Base-by-base conservation (phyloP, 1,284 basidiomycete genomes). In the Sporisorium graminicola region DNA sequence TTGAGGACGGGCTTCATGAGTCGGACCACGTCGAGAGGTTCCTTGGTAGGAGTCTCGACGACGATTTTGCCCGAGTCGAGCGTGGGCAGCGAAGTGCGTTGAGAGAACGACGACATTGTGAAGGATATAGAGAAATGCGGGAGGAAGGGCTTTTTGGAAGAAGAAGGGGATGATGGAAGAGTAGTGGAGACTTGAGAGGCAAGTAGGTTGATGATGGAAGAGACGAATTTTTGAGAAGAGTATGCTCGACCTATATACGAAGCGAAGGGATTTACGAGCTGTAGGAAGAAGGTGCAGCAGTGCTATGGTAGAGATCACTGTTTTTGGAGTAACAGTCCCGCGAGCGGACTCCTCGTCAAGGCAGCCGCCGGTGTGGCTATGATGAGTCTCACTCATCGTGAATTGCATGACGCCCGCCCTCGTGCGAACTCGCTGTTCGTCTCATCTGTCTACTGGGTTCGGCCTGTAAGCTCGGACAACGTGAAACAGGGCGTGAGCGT, bases 61-160 rank as follows among this genome's bases (percentile, higher is more conserved):
- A 59, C 24, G 18, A 69, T 35, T 20, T 56, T 37, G 46, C 47
- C 60, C 27, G 60, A 49, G 26, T 18, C 7, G 5, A 69, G 56
- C 33, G 44, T 51, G 24, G 66, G 66, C 8, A 69, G 60, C 0
- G 60, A 63, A 24, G 55, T 58, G 51, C 40, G 56, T 9, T 56
- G 26, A 26, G 60, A 27, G 42, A 59, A 59, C 9, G 60, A 43
- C 2, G 58, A 59, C 66, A 69, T 59, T 55, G 50, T 59, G 44
- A 18, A 20, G 6, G 12, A 12, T 33, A 51, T 37, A 40, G 51
- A 44, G 47, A 43, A 33, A n/a, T n/a, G 27, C 5, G 33, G 20
- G n/a, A 43, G 47, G n/a, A 22, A 18, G 47, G n/a, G n/a, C n/a
- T n/a, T n/a, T n/a, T n/a, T n/a, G n/a, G n/a, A n/a, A n/a, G n/a